phyloP scores from a whole-genome alignment of 208 protist species.

The Endotrypanum monterogeii region DNA sequence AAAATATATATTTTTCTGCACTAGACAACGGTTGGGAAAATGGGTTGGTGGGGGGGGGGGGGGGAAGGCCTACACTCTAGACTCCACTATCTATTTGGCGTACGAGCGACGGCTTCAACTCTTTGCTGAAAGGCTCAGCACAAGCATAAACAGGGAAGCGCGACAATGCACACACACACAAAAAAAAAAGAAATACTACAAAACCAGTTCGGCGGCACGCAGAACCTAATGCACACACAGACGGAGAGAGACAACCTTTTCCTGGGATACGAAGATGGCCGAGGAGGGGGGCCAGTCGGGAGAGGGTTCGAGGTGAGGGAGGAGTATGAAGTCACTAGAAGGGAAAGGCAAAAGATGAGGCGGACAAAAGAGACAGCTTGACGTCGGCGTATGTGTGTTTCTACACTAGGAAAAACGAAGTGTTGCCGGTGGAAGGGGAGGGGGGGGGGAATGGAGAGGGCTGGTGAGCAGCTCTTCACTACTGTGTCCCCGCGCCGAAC shows the following conservation, averaged over 20 bases:
- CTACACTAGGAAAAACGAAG: not conserved
- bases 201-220: not conserved
- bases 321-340: not conserved
- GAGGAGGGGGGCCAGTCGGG: not conserved
- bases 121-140: not conserved
- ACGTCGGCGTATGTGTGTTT: not conserved
- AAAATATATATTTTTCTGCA: too few relatives aligned
- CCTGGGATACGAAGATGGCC: not conserved
- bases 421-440: not conserved
- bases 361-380: not conserved
- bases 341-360: not conserved
- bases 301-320: not conserved
- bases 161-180: too few relatives aligned
- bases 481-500: not conserved
- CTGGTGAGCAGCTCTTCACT: not conserved
- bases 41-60: not conserved
- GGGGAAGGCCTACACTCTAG: not conserved
- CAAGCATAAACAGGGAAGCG: not conserved
- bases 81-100: not conserved
- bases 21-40: too few relatives aligned
- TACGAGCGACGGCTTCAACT: not conserved
- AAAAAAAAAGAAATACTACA: slow-evolving; percentile 5
- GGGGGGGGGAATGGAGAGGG: not conserved
- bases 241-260: too few relatives aligned
- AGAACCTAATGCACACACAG: not conserved